Base-by-base conservation (phyloP, 768 basidiomycete genomes). In the Tylopilus intermedius region DNA sequence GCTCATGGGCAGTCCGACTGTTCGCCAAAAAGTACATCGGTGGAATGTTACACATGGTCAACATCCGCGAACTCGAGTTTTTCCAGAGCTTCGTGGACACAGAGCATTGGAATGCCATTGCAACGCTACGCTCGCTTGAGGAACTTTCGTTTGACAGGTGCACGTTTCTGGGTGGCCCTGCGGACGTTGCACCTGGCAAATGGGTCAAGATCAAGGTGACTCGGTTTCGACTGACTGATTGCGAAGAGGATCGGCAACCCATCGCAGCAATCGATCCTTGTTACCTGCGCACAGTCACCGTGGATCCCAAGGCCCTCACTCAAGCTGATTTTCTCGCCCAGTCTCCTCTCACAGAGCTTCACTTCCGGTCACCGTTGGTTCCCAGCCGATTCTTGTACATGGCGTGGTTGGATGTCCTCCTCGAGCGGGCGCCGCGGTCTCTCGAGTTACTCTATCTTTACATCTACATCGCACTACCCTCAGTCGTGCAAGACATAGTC, bases 21-120 rank as follows among this genome's bases (percentile, higher is more conserved):
- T 58, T 55, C n/a, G 7, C 21, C 2, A 35, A 27, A 6, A 37
- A 47, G 27, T 58, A 45, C 38, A n/a, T 44, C 18, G 2, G 37
- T 4, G 61, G 50, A 10, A 9, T 62, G 50, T n/a, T 13, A 1
- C 30, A 51, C 33, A 67, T 68, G 66, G 47, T 18, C 2, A 55
- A 60, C 44, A 43, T 67, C 21, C 57, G 14, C 7, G 38, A 43
- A 8, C 50, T 67, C 42, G 10, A 14, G 7, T 60, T 67, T 42
- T 42, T 10, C 1, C 0, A 3, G 2, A 54, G 55, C 15, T 37
- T 43, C 26, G 49, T 67, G 45, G 47, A 51, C n/a, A n/a, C n/a
- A 1, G 45, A 50, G 0, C 47, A 66, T 40, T 64, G 66, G 59
- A 1, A 32, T 7, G 54, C 44, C 7, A 54, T 68, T 4, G 42